These are phyloP conservation scores for Annona cherimola DNA, from an alignment of 164 flowering plant species.

Conservation along the genomic window DNA sequence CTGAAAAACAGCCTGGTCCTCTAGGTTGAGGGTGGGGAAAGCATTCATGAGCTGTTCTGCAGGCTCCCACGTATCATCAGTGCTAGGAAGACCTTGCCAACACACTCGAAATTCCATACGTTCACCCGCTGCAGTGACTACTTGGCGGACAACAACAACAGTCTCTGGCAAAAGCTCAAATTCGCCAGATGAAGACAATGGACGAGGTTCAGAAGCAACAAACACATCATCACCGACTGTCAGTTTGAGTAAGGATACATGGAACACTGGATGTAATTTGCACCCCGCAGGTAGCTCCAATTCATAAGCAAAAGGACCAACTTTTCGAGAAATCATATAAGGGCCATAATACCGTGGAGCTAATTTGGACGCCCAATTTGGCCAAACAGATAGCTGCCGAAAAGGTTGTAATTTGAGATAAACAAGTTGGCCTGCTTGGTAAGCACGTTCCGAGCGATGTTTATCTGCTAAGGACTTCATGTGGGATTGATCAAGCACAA, in stretches of 20 bases:
- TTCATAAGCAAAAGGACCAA: neutral
- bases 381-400: too few species aligned
- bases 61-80: neutral
- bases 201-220: neutral
- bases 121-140: neutral
- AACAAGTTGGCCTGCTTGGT: too few species aligned
- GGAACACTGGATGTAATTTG: conserved; percentile 2
- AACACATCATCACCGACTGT: neutral
- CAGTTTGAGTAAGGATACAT: neutral
- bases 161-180: neutral
- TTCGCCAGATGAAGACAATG: neutral
- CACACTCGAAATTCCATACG: neutral
- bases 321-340: neutral
- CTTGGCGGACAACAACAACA: neutral
- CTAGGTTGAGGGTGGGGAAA: neutral
- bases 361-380: too few species aligned
- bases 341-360: neutral
- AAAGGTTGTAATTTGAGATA: too few species aligned
- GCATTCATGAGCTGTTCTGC: neutral
- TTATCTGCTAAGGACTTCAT: too few species aligned
- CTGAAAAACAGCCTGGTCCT: neutral
- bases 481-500: too few species aligned
- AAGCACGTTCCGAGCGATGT: too few species aligned
- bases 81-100: neutral
- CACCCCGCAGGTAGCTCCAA: neutral